Conservation (phyloP, 257 asterid species). For the Solanum rostratum region DNA sequence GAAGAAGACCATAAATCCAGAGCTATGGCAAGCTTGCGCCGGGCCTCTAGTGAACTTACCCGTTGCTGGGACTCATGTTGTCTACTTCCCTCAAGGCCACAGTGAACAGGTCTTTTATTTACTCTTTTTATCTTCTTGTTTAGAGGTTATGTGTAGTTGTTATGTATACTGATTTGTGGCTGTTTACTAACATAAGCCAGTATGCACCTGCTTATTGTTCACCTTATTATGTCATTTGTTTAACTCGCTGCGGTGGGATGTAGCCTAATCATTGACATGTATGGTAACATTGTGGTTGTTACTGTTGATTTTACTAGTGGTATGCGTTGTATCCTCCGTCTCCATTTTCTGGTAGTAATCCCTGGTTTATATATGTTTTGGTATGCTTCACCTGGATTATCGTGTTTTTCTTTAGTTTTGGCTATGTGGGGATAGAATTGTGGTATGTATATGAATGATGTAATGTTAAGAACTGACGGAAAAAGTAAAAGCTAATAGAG, state of each 20-base stretch:
- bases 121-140: background rate
- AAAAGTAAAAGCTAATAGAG: background rate
- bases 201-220: constrained; percentile 5
- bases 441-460: background rate
- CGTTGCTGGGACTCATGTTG: constrained; percentile 94
- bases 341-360: background rate
- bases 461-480: background rate
- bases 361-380: background rate
- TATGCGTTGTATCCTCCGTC: background rate
- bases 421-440: background rate
- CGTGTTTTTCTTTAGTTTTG: background rate
- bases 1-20: constrained; percentile 67
- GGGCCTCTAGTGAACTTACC: constrained; percentile 88
- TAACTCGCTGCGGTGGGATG: background rate
- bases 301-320: background rate
- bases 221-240: constrained; percentile 14
- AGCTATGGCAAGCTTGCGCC: constrained; percentile 97
- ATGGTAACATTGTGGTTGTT: background rate
- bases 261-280: background rate
- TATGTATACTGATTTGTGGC: background rate
- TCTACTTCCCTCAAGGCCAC: constrained; percentile 91
- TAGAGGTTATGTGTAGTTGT: background rate
- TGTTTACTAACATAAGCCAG: constrained; percentile 31
- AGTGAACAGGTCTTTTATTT: constrained; percentile 61
- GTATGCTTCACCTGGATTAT: background rate